Base-by-base conservation (phyloP, 805 yeast genomes). In the Pichia exigua region DNA sequence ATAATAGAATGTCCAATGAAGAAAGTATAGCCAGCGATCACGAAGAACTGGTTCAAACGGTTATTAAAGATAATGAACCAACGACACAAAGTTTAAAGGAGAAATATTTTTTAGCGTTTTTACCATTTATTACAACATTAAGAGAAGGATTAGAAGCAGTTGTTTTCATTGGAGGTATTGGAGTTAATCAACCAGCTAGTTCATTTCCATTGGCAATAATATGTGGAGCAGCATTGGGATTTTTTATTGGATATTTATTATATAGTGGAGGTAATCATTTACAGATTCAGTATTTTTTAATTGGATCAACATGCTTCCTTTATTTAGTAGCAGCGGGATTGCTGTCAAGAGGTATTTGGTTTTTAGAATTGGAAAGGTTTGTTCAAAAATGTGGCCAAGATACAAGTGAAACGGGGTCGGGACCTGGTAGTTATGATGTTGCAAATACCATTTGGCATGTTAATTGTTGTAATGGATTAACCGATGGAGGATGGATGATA, bases 101-200 rank as follows among this genome's bases (percentile, higher is more conserved):
- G 54, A 78, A 76, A 61, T 84, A 88, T 63, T 82, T 92, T 81
- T 47, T 67, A 41, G 87, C 85, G 54, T 72, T 89, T 38, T 69
- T 89, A 42, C 97, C 97, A 1, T 83, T 90, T 61, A 76, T 90
- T 45, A 90, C 97, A 2, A 83, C 95, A 4, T 70, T 90, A 47
- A 78, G 97, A 63, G 97, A 90, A 67, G 96, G 96, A 1, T 71
- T 90, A 49, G 97, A 90, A 66, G 96, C 96, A 0, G 90, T 90
- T 39, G 94, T 90, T 2, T 90, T 90, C 60, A 76, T 90, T 43
- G 97, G 96, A 3, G 97, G 97, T 27, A 83, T 90, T 43, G 89
- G 89, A 22, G 80, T 87, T 53, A 79, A 82, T 38, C 87, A 82
- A 56, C 89, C 92, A 7, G 63, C 79, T 13, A 63, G 79, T 0